Base-by-base conservation (phyloP, 352 stramenopile genomes). In the Phytophthora capsici region DNA sequence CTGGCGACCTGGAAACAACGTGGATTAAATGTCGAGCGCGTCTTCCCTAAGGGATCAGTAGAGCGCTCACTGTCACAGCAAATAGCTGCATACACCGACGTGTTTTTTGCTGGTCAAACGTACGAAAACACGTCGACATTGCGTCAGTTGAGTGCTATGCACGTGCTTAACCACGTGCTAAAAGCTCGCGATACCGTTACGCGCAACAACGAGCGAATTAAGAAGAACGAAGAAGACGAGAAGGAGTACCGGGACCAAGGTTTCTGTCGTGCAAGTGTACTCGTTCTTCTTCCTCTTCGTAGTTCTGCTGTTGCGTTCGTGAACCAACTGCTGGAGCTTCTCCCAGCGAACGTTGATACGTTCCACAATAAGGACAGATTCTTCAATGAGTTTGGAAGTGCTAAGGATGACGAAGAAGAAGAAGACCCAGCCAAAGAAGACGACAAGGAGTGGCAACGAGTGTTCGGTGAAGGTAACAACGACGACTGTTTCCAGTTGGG, bases 341-440 rank as follows among this genome's bases (percentile, higher is more conserved):
- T 94, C 32, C 86, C 86, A n/a, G 44, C 73, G 3, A 89, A 59
- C 1, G 50, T 92, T 7, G 72, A 74, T 16, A 75, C 73, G 4
- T 89, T 93, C 61, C 80, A 89, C 71, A 92, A 94, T 56, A 86
- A 94, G 38, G 84, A 92, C 16, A 84, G 86, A 1, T 94, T 94
- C 45, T 75, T 82, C 5, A 58, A 55, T 34, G 86, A 94, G 32
- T 94, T 87, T 47, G 83, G 78, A 25, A 69, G 62, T 37, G 62
- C 47, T 0, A 62, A 45, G 16, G 63, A 68, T 6, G 69, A 63
- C 8, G 57, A 74, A 0, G 57, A 73, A 1, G 61, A 75, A 2
- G 64, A 76, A 0, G 28, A 65, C 2, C 9, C 55, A 1, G 52
- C 58, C 2, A 54, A 73, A 4, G 69, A 76, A 6, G 60, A 75